Evolutionary conservation across 306 rosid species (phyloP), one percentile per base, ranked within the genome.

Genomic region (Mimosa pudica): DNA sequence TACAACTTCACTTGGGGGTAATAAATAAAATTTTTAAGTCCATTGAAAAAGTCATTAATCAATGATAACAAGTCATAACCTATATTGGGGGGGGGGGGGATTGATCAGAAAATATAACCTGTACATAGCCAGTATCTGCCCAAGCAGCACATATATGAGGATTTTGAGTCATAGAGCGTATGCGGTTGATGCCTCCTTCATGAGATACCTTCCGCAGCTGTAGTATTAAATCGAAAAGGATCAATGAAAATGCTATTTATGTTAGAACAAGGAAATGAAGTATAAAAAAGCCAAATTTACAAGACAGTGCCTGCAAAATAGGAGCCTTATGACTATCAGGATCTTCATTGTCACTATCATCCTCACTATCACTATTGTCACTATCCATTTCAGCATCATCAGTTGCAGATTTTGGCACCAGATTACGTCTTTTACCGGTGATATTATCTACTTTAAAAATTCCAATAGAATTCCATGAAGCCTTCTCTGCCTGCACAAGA

Each of bases 61-160:
- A 10, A 7, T 60, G 33, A 61, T 12, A 16, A 16, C 24, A 46
- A 17, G 42, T 61, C 16, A 61, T 44, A 41, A 48, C 47, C 35
- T 35, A 61, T 35, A 61, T 44, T 44, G 30, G 30, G 30, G 30
- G 13, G 20, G 1, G 5, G 45, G 20, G 7, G 1, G n/a, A 3
- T n/a, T 4, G 61, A 60, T 42, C 45, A 54, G 60, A 42, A 82
- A 83, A 51, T 76, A 89, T 74, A 44, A 95, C 98, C 97, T 95
- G 94, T 48, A 91, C 94, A 82, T 83, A 81, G 85, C 98, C 96
- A 55, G 84, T 77, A 81, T 95, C 98, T 18, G 90, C 88, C 98
- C 98, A 95, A 75, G 96, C 84, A 73, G 98, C 98, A 88, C 93
- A 95, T 72, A 92, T 91, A 63, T 90, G 94, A 30, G 98, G 97